Conservation (phyloP, 1,284 basidiomycete species). For the Cutaneotrichosporon dermatis region DNA sequence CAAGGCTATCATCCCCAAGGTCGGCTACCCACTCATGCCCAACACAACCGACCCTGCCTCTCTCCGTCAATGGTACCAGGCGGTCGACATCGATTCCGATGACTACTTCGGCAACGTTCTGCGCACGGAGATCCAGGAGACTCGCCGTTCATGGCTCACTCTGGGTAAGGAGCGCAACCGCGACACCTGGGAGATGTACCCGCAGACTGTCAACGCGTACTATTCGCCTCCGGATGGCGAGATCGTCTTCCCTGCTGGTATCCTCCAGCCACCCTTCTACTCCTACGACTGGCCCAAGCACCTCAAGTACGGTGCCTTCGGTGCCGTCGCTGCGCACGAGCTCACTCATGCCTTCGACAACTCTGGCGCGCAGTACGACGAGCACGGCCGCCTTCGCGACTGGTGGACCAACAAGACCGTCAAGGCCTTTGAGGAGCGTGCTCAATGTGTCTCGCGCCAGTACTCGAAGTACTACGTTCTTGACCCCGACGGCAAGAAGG, state of each 20-base stretch:
- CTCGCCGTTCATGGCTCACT: conserved; percentile 62
- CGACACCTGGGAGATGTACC: conserved; percentile 67
- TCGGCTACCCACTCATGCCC: conserved; percentile 72
- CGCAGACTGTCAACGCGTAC: conserved; percentile 49
- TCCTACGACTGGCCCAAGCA: conserved; percentile 74
- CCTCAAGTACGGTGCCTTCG: conserved; percentile 85
- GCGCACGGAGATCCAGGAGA: conserved; percentile 36
- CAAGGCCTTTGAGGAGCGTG: conserved; percentile 72
- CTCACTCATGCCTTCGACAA: conserved; percentile 91
- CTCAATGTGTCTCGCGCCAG: conserved; percentile 83
- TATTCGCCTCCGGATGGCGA: conserved; percentile 50
- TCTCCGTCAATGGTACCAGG: conserved; percentile 68
- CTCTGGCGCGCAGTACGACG: conserved; percentile 61
- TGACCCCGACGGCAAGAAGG: conserved; percentile 74
- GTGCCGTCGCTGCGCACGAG: conserved; percentile 83
- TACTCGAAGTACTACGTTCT: conserved; percentile 78
- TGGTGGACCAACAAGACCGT: conserved; percentile 77
- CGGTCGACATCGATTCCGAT: conserved; percentile 61
- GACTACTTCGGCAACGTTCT: conserved; percentile 76
- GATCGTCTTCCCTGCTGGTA: conserved; percentile 96
- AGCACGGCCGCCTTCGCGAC: conserved; percentile 57
- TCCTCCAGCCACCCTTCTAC: conserved; percentile 91
- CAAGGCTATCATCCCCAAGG: conserved; percentile 47
- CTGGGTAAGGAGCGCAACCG: conserved; percentile 69
- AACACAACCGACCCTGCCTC: conserved; percentile 70